phyloP scores from a whole-genome alignment of 1,284 basidiomycete genomes.

The Megacollybia platyphylla region DNA sequence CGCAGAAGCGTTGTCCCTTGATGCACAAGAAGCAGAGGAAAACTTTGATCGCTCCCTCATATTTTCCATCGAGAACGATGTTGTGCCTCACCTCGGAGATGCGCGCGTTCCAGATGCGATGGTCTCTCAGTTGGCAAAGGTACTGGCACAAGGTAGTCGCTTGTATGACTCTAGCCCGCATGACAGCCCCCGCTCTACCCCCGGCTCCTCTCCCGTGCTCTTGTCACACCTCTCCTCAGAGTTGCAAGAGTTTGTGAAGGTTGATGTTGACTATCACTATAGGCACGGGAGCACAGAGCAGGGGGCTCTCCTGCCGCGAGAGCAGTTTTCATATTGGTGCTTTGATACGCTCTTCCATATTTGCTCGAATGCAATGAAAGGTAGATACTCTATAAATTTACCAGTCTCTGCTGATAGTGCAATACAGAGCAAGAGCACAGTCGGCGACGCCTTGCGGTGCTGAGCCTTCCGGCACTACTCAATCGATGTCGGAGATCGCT shows the following conservation, averaged over 20 bases:
- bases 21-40: slow-evolving; percentile 71
- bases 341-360: slow-evolving; percentile 80
- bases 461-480: slow-evolving; percentile 61
- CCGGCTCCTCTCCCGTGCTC: no score
- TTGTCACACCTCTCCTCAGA: no score
- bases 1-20: slow-evolving; percentile 41
- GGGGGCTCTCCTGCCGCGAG: slow-evolving; percentile 49
- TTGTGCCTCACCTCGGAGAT: slow-evolving; percentile 68
- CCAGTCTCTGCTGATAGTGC: slow-evolving; percentile 1
- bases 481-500: slow-evolving; percentile 62
- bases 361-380: slow-evolving; percentile 52
- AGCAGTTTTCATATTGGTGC: slow-evolving; percentile 89
- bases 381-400: slow-evolving; percentile 20
- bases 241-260: slow-evolving; percentile 8
- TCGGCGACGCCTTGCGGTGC: slow-evolving; percentile 54
- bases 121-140: slow-evolving; percentile 56
- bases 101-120: slow-evolving; percentile 62
- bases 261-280: slow-evolving; percentile 17
- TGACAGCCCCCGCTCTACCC: slow-evolving; percentile 1
- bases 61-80: slow-evolving; percentile 63
- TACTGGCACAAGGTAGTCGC: slow-evolving; percentile 65
- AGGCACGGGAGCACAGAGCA: slow-evolving; percentile 50
- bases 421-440: slow-evolving; percentile 42
- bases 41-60: slow-evolving; percentile 81
- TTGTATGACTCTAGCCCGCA: slow-evolving; percentile 35